These are phyloP conservation scores for Trifolium fragiferum DNA, from an alignment of 306 rosid genomes.

Conservation along the genomic window DNA sequence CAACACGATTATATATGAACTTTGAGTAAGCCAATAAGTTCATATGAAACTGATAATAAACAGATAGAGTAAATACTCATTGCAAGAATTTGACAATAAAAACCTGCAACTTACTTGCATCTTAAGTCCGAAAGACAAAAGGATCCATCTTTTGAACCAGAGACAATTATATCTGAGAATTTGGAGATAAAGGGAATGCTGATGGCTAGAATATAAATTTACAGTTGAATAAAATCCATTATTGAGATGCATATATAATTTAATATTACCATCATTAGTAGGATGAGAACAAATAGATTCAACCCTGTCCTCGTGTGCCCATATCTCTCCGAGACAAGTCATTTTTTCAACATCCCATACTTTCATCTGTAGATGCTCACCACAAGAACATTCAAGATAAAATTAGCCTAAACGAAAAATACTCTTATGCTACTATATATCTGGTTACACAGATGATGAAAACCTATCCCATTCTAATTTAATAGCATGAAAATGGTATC, in stretches of 20 bases:
- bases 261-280: slow-evolving; percentile 66
- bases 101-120: slow-evolving; percentile 56
- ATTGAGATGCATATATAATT: slow-evolving; percentile 1
- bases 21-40: background rate
- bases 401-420: slow-evolving; percentile 6
- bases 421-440: slow-evolving; percentile 1
- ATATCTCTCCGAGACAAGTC: slow-evolving; percentile 65
- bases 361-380: slow-evolving; percentile 63
- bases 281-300: slow-evolving; percentile 83
- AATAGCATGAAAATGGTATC: slow-evolving; percentile 1
- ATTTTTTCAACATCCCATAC: slow-evolving; percentile 83
- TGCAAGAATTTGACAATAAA: background rate
- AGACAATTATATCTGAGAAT: slow-evolving; percentile 68
- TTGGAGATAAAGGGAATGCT: slow-evolving; percentile 15
- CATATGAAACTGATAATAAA: background rate
- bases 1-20: slow-evolving; percentile 5
- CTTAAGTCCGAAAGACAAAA: slow-evolving; percentile 94
- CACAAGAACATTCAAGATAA: slow-evolving; percentile 18
- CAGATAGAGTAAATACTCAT: background rate
- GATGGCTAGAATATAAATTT: slow-evolving; percentile 6
- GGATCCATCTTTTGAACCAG: slow-evolving; percentile 98
- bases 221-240: background rate
- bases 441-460: background rate
- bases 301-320: slow-evolving; percentile 87
- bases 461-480: background rate